Percentiles rank a stretch among this genome's conserved stretches.
Evolutionary conservation across 2,329 filamentous ascomycete genomes (phyloP).

Genomic region (Monosporascus sp.): DNA sequence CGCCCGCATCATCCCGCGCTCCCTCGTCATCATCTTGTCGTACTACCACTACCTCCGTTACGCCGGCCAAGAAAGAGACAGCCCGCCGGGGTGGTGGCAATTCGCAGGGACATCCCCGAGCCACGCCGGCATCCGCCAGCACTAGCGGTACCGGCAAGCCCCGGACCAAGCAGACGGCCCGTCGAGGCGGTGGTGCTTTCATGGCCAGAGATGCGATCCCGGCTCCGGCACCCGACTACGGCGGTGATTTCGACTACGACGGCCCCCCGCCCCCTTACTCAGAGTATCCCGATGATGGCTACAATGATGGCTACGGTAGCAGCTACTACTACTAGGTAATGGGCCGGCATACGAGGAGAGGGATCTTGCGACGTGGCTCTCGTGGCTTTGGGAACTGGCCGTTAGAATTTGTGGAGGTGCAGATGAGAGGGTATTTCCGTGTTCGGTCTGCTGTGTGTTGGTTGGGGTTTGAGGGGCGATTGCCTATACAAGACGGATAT

Average conservation of each 20-base stretch:
- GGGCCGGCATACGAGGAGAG: slow-evolving; percentile 24
- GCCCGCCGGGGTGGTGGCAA: slow-evolving; percentile 17
- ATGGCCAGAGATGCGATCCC: slow-evolving; percentile 17
- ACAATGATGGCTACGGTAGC: slow-evolving; percentile 3
- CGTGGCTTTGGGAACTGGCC: background rate
- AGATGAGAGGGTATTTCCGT: too few relatives aligned
- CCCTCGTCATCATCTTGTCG: slow-evolving; percentile 1
- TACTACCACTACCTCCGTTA: background rate
- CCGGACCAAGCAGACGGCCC: slow-evolving; percentile 18
- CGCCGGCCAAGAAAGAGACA: slow-evolving; percentile 11
- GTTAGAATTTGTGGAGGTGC: too few relatives aligned
- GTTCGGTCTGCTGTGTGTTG: too few relatives aligned
- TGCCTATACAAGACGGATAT: too few relatives aligned
- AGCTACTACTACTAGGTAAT: slow-evolving; percentile 25
- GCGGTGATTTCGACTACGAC: slow-evolving; percentile 11
- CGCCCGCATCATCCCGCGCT: background rate
- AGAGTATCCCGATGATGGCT: slow-evolving; percentile 4
- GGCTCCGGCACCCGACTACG: background rate
- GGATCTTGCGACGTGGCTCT: slow-evolving; percentile 13
- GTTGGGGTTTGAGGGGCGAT: too few relatives aligned
- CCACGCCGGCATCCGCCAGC: background rate
- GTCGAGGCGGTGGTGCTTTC: slow-evolving; percentile 18
- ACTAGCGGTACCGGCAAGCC: slow-evolving; percentile 1
- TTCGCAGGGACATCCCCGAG: slow-evolving; percentile 11
- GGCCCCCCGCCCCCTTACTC: slow-evolving; percentile 17